Evolutionary conservation across 2,329 filamentous ascomycete genomes (phyloP).

Genomic region (Exophiala sp.): DNA sequence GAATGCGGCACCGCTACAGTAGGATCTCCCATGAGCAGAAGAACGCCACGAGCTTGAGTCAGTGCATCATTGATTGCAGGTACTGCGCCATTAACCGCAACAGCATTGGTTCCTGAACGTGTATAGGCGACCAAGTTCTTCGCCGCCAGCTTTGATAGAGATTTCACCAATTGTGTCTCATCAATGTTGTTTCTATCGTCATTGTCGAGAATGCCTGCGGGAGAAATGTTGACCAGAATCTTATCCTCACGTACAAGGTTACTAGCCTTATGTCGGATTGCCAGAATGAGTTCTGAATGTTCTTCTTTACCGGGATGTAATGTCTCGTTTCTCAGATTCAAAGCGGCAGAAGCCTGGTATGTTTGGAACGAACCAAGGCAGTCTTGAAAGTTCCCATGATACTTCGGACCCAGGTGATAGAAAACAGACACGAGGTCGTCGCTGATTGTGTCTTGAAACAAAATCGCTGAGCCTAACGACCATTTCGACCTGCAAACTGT

Average conservation of each 20-base stretch:
- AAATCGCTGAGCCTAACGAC: conserved; percentile 84
- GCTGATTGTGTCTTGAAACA: conserved; percentile 82
- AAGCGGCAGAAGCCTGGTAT: conserved; percentile 83
- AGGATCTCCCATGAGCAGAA: conserved; percentile 76
- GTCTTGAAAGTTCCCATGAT: conserved; percentile 95
- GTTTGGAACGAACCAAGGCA: conserved; percentile 94
- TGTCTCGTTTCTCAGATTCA: conserved; percentile 88
- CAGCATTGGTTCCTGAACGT: conserved; percentile 68
- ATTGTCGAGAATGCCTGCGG: conserved; percentile 74
- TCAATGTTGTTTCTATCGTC: conserved; percentile 69
- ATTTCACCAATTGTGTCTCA: conserved; percentile 71
- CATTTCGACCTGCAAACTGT: conserved; percentile 74
- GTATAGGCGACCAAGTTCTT: conserved; percentile 66
- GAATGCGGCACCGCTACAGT: conserved; percentile 77
- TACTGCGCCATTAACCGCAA: conserved; percentile 84
- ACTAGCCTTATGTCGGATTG: conserved; percentile 81
- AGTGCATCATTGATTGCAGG: conserved; percentile 86
- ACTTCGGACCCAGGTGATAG: conserved; percentile 81
- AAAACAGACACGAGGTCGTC: conserved; percentile 92
- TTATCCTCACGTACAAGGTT: conserved; percentile 75
- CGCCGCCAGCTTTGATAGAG: conserved; percentile 68
- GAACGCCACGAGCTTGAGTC: conserved; percentile 74
- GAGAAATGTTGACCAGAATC: conserved; percentile 78
- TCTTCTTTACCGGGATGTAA: conserved; percentile 87
- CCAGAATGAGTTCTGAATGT: conserved; percentile 83